Evolutionary conservation across 1,284 basidiomycete genomes (phyloP), one percentile per base, ranked within the genome.

Genomic region (Tremellales sp.): DNA sequence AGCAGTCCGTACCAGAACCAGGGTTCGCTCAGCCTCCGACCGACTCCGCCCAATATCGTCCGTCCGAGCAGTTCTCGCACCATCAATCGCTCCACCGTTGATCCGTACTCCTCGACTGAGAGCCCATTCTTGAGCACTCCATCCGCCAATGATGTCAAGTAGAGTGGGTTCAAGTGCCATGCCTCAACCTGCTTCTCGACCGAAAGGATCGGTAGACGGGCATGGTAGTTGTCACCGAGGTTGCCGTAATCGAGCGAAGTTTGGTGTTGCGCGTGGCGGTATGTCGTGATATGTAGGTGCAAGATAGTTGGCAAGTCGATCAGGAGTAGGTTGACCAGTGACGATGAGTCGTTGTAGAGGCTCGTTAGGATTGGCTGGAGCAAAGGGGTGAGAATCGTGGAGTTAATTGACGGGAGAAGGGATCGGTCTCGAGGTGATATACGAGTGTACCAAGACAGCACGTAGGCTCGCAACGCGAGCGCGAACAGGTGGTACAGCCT

Each of bases 51-150:
- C 6, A 77, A 61, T 7, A 78, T 62, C n/a, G 64, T 59, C 29
- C 72, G 65, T 2, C 71, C 70, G 8, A 78, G 12, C 13, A 78
- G 63, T 49, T 78, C 76, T 25, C 74, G 56, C 3, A 72, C 58
- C 44, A 78, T 70, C 4, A 65, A 45, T 2, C 70, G 62, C 45
- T 77, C 72, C 4, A 70, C 61, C 10, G 64, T 58, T 0, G 74
- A 60, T 8, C 50, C 53, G 48, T 66, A 73, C 45, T 76, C 74
- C 13, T 60, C 43, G 0, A 56, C 47, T 2, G 75, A 72, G 2
- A 76, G 58, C 24, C 69, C 45, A 11, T 54, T 46, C n/a, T 57
- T 51, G 12, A 77, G 60, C 7, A 77, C 43, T 8, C 68, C 55
- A 39, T 74, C 70, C 19, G 70, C 62, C 2, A 77, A 58, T 0